phyloP scores from a whole-genome alignment of 2,329 filamentous ascomycete species.

The Tolypocladium ovalisporum region DNA sequence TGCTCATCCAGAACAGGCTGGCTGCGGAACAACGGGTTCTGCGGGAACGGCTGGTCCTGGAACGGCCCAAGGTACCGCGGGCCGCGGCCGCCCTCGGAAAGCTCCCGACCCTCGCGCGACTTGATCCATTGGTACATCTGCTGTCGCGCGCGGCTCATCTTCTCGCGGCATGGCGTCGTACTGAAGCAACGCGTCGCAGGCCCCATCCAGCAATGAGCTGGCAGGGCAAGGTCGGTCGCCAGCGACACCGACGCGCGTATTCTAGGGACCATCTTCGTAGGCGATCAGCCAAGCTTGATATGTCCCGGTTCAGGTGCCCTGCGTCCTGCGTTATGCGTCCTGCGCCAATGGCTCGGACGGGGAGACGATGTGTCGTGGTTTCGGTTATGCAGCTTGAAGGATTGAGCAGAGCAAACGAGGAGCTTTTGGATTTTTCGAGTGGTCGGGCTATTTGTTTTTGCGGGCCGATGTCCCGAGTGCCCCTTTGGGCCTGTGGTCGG shows the following conservation, averaged over 20 bases:
- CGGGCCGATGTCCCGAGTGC: neutral
- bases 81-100: constrained; percentile 13
- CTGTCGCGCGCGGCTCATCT: constrained; percentile 25
- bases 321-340: neutral
- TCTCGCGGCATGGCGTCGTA: constrained; percentile 25
- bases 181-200: constrained; percentile 23
- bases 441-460: neutral
- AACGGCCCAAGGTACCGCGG: constrained; percentile 27
- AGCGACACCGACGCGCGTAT: constrained; percentile 17
- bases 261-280: constrained; percentile 4
- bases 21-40: constrained; percentile 61
- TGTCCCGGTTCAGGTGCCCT: neutral
- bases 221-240: constrained; percentile 14
- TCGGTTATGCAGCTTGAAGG: neutral
- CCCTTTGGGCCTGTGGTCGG: neutral
- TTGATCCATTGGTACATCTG: constrained; percentile 28
- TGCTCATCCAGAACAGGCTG: constrained; percentile 63
- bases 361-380: neutral
- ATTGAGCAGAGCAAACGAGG: neutral
- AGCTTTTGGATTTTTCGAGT: neutral
- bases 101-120: constrained; percentile 10
- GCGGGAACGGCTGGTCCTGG: constrained; percentile 54
- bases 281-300: neutral
- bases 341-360: neutral
- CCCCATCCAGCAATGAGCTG: constrained; percentile 3